Evolutionary conservation across 257 asterid genomes (phyloP), one percentile per base, ranked within the genome.

Genomic region (Nicotiana paniculata): DNA sequence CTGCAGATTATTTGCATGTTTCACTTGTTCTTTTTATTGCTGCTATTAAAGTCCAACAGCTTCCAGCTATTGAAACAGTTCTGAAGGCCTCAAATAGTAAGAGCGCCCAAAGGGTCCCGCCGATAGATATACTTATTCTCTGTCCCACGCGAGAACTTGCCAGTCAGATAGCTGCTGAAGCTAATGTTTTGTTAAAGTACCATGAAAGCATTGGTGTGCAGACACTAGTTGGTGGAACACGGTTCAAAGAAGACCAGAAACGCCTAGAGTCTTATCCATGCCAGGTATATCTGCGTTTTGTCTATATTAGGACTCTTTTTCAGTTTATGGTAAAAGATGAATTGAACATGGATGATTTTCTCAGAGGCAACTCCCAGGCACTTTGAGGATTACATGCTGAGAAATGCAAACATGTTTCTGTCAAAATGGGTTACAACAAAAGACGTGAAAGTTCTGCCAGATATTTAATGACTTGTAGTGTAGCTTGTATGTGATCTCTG

Each of bases 41-140:
- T 85, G 83, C 82, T 87, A 88, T 91, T 92, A 89, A 96, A 90
- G 89, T 85, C 81, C 88, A 90, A 89, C 97, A 96, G 99, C 97
- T 96, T 88, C 99, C 99, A 89, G 99, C 98, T 90, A 91, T 96
- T 93, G 98, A 96, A 94, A 94, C 98, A 94, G 99, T 91, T 88
- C 84, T 96, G 86, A 96, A 90, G 87, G 92, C 91, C 26, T 86
- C 92, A 84, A 82, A 57, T 82, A 80, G 77, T 33, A 77, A 63
- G 55, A 85, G 37, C 74, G 78, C 37, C 81, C 90, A 83, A 81
- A 88, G 93, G 85, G 83, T 85, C 84, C 91, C 91, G 1, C 95
- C 97, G 8, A 85, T 93, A 81, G 79, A 85, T 78, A 97, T 93
- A 75, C 97, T 94, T 46, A 90, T 96, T 68, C 83, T 96, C 39